phyloP scores from a whole-genome alignment of 2,329 filamentous ascomycete genomes.

The Exophiala sideris region DNA sequence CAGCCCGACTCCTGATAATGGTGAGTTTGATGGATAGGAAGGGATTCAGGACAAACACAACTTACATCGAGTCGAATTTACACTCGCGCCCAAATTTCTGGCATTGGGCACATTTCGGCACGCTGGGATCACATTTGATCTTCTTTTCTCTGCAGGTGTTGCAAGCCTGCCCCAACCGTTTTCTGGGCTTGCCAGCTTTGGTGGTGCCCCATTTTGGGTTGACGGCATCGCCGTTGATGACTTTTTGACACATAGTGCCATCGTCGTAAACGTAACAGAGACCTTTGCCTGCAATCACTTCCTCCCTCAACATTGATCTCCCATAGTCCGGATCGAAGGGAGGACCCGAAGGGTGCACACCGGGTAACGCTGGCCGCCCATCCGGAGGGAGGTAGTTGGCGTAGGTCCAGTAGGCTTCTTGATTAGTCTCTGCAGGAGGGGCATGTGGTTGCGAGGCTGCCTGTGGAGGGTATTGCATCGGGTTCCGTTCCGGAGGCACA shows the following conservation, averaged over 20 bases:
- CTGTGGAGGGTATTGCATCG: background rate
- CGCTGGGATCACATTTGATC: conserved; percentile 91
- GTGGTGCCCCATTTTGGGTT: conserved; percentile 93
- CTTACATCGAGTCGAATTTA: conserved; percentile 76
- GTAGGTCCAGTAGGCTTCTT: conserved; percentile 7
- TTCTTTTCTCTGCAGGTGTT: conserved; percentile 94
- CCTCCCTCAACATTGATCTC: conserved; percentile 38
- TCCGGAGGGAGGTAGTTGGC: background rate
- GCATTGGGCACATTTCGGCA: conserved; percentile 83
- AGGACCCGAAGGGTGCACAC: conserved; percentile 28
- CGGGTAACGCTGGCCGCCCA: background rate
- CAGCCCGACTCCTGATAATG: conserved; percentile 3
- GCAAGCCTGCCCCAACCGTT: conserved; percentile 87
- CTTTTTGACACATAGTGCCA: conserved; percentile 73
- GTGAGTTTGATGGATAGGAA: background rate
- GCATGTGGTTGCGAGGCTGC: background rate
- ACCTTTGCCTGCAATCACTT: conserved; percentile 66
- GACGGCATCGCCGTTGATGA: conserved; percentile 80
- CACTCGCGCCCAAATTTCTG: conserved; percentile 85
- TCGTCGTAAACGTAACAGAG: conserved; percentile 85
- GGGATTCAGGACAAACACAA: background rate
- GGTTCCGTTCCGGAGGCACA: background rate
- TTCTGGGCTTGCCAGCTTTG: conserved; percentile 89
- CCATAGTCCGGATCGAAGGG: conserved; percentile 5
- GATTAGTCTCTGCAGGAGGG: conserved; percentile 2